A percentile compares a stretch with the other conserved stretches of the same genome.
These are phyloP conservation scores for Favolaschia claudopus DNA, from an alignment of 768 basidiomycete species.

Conservation along the genomic window DNA sequence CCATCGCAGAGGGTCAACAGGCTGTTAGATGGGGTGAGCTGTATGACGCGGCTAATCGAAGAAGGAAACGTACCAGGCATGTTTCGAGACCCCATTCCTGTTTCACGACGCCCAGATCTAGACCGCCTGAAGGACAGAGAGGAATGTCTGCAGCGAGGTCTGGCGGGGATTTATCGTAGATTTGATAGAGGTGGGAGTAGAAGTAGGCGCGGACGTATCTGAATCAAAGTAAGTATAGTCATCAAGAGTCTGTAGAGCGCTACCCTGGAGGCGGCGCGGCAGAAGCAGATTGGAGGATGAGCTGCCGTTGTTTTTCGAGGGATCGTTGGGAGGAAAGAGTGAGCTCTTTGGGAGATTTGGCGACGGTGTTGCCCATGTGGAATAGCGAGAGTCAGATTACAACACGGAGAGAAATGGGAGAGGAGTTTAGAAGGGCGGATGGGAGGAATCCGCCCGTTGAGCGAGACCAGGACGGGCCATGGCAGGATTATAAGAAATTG, in stretches of 20 bases:
- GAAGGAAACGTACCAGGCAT: conserved; percentile 5
- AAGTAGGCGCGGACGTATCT: conserved; percentile 26
- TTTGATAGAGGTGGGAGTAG: conserved; percentile 17
- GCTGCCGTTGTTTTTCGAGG: conserved; percentile 17
- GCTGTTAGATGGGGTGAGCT: conserved; percentile 3
- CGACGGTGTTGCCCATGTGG: conserved; percentile 20
- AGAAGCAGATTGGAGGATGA: conserved; percentile 13
- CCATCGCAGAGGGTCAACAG: conserved; percentile 26
- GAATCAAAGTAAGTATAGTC: background rate
- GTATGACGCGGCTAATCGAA: background rate
- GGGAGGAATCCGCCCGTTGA: too few relatives aligned
- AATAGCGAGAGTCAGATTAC: too few relatives aligned
- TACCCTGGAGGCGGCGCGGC: conserved; percentile 23
- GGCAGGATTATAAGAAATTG: background rate
- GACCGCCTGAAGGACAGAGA: conserved; percentile 18
- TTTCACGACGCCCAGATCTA: conserved; percentile 17
- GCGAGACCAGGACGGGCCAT: background rate
- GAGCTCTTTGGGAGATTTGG: conserved; percentile 24
- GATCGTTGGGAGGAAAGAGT: conserved; percentile 1
- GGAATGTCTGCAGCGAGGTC: conserved; percentile 22
- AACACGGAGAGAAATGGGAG: too few relatives aligned
- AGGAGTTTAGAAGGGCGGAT: too few relatives aligned
- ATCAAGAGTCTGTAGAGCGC: background rate
- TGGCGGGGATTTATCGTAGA: conserved; percentile 21
- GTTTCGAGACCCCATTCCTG: conserved; percentile 26